Evolutionary conservation across 768 basidiomycete genomes (phyloP), one percentile per base, ranked within the genome.

Genomic region (Russula virescens): DNA sequence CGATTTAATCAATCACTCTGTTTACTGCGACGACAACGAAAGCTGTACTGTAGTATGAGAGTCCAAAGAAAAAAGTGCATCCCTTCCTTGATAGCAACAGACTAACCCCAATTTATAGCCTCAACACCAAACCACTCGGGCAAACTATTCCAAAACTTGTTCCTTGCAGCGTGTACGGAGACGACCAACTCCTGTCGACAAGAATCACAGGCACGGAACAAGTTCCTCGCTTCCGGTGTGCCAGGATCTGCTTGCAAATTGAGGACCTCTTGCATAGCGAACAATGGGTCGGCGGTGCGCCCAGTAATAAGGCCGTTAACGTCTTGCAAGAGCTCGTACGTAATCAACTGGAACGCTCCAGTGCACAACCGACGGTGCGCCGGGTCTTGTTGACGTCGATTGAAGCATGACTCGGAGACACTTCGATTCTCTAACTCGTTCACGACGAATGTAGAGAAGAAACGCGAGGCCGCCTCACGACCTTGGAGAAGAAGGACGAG

Each of bases 391-490:
- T 65, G 54, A 31, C 43, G 43, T 31, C 60, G 66, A 45, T 58
- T 66, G 28, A 53, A 34, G 54, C 66, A 67, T 63, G 69, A 69
- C 10, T 69, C 43, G 16, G 82, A 80, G 19, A 83, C 76, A 42
- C 78, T 71, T 63, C 89, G 78, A 51, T 84, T 83, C 75, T 90
- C 88, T 23, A 90, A 78, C 64, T 89, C 81, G 68, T 84, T 85
- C 57, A 86, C 84, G 68, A 91, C 81, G 71, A 91, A 91, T 10
- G 85, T 86, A 13, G 88, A 89, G 57, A 91, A 81, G 73, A 83
- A 90, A 47, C 88, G 84, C 11, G 86, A 84, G 13, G 82, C 80
- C 56, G 86, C 81, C 74, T 91, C 88, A 58, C 87, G 84, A 10
- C 89, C 89, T 61, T 80, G 83, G 10, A 89, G 77, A 45, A 86